These are phyloP conservation scores for Pythium utonaiense DNA, from an alignment of 352 stramenopile species.

Conservation along the genomic window DNA sequence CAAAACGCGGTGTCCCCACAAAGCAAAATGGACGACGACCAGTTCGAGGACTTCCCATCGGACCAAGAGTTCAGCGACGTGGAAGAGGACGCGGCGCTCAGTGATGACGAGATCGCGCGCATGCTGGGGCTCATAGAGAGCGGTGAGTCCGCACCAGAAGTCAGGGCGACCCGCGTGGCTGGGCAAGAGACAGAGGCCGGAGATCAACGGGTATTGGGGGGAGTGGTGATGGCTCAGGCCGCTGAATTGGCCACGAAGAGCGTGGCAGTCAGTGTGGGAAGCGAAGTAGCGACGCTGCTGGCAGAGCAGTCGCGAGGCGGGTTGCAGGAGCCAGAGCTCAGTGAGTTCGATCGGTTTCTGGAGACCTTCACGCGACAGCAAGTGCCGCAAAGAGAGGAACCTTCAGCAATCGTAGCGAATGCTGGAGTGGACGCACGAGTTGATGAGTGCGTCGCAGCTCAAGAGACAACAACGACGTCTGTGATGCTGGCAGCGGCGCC, in stretches of 20 bases:
- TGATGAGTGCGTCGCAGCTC: no score
- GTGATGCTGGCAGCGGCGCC: no score
- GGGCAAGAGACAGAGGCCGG: no score
- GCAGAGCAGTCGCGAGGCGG: neutral
- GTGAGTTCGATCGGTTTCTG: slow-evolving; percentile 20
- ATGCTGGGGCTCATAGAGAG: slow-evolving; percentile 42
- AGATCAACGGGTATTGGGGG: neutral
- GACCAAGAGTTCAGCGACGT: slow-evolving; percentile 35
- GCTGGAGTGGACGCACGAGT: no score
- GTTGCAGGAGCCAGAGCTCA: neutral
- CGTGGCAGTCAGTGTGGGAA: neutral
- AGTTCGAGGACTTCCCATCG: slow-evolving; percentile 50
- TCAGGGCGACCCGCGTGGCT: no score
- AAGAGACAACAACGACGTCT: no score
- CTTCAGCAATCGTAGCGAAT: neutral
- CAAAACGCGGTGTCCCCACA: neutral
- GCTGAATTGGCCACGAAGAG: neutral
- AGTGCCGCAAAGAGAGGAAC: neutral
- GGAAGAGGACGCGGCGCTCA: slow-evolving; percentile 24
- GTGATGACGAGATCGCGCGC: slow-evolving; percentile 37
- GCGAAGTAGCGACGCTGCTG: neutral
- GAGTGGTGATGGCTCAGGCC: neutral
- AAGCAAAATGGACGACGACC: slow-evolving; percentile 22
- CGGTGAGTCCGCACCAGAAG: neutral
- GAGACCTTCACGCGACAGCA: slow-evolving; percentile 17